A percentile compares a stretch with the other conserved stretches of the same genome.
Conservation (phyloP, 345 rosid species). For the Sisymbrium altissimum region DNA sequence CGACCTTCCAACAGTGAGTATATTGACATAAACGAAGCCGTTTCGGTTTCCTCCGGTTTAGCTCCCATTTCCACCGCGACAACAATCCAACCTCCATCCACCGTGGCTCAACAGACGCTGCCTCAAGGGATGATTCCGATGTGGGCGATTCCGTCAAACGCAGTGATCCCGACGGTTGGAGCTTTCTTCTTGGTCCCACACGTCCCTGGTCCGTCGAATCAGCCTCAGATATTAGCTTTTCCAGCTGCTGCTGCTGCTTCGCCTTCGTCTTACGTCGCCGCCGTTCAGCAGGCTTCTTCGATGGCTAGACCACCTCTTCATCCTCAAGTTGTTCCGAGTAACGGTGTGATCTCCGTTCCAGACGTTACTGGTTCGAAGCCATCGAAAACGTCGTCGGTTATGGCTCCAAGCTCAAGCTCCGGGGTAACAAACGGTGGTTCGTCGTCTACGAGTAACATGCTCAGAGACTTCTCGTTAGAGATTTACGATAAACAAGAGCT, state of each 20-base stretch:
- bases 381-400: conserved; percentile 36
- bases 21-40: conserved; percentile 53
- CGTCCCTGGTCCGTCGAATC: conserved; percentile 43
- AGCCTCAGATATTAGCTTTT: conserved; percentile 57
- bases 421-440: conserved; percentile 28
- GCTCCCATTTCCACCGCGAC: conserved; percentile 43
- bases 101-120: conserved; percentile 19
- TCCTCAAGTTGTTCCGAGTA: conserved; percentile 8
- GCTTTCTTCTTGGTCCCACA: conserved; percentile 59
- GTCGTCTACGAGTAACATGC: conserved; percentile 31
- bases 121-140: conserved; percentile 73
- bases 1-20: conserved; percentile 74
- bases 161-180: conserved; percentile 51
- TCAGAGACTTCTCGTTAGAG: conserved; percentile 74
- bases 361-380: conserved; percentile 34
- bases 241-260: conserved; percentile 43
- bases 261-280: conserved; percentile 49
- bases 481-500: conserved; percentile 70
- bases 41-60: conserved; percentile 46
- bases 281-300: conserved; percentile 48
- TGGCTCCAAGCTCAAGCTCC: conserved; percentile 59
- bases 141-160: conserved; percentile 82
- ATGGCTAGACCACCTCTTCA: conserved; percentile 29
- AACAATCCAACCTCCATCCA: background rate
- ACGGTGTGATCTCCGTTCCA: conserved; percentile 21